Base-by-base conservation (phyloP, 2,329 filamentous ascomycete species). In the Talaromyces sp. region DNA sequence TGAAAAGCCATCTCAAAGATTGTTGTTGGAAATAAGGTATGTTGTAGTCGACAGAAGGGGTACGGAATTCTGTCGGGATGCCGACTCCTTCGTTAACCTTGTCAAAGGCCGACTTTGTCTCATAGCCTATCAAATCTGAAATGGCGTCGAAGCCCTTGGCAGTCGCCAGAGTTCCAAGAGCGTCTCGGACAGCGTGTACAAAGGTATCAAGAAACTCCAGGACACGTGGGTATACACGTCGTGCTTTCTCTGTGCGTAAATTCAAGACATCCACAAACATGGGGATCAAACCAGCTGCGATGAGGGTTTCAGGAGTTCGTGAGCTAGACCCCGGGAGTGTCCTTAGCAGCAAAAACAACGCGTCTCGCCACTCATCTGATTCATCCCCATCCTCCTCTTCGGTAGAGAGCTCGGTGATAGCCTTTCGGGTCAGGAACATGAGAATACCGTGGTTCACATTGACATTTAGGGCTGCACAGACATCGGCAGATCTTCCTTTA, bases 401-500 rank as follows among this genome's bases (percentile, higher is more conserved):
- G 55, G 79, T 79, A 60, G 83, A 86, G 77, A 99, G 88, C 64
- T 92, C 90, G 19, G 88, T 88, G 60, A 97, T 90, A 10, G 92
- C 90, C 74, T 96, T 97, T 59, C 93, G 86, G 55, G 96, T 88
- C 65, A 97, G 85, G 69, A 97, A 97, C 66, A 97, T 88, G 51
- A 99, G 82, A 31, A 97, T 89, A 14, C 94, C 95, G 68, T 99
- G 95, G 68, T 96, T 97, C 41, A 97, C 93, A 67, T 93, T 96
- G 58, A 95, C 91, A 69, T 92, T 96, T 48, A 99, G 80, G n/a
- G 94, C 92, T 48, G 91, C 87, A 64, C 92, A 87, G 26, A 99
- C 88, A 72, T 99, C 94, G 35, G 86, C 80, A 31, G 88, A 85
- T 69, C 91, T 92, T 60, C 83, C 79, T 67, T 89, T 88, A 71